Percentiles rank a stretch among this genome's conserved stretches.
These are phyloP conservation scores for Penicillium psychrofluorescens DNA, from an alignment of 495 filamentous ascomycete species.

Conservation along the genomic window DNA sequence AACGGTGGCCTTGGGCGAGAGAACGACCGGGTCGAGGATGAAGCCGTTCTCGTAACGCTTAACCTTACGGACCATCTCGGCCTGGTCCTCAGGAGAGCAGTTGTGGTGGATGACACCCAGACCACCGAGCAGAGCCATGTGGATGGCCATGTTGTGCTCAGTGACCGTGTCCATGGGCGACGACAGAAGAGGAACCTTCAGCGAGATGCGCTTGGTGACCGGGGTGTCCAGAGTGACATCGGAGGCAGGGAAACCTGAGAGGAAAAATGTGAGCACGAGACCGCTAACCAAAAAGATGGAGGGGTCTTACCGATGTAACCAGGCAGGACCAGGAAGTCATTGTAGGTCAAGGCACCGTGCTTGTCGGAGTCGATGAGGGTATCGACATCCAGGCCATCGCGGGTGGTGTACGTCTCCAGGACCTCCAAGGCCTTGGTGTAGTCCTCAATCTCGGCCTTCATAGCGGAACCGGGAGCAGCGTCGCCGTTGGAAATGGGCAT, in stretches of 20 bases:
- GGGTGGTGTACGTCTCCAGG: constrained; percentile 60
- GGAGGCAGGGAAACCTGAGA: constrained; percentile 75
- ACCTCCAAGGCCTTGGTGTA: constrained; percentile 67
- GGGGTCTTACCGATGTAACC: constrained; percentile 54
- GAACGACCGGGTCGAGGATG: constrained; percentile 92
- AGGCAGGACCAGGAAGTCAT: constrained; percentile 63
- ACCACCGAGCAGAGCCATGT: constrained; percentile 95
- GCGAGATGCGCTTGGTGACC: constrained; percentile 83
- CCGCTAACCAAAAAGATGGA: constrained; percentile 5
- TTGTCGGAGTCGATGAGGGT: constrained; percentile 79
- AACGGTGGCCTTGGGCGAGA: constrained; percentile 80
- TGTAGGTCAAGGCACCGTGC: constrained; percentile 84
- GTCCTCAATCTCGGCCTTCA: constrained; percentile 46
- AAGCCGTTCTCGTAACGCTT: constrained; percentile 99
- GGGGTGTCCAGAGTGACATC: constrained; percentile 84
- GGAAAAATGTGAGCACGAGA: constrained; percentile 29
- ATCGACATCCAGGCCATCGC: constrained; percentile 79
- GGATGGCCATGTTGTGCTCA: constrained; percentile 97
- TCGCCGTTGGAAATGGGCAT: constrained; percentile 71
- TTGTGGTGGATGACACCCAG: constrained; percentile 99
- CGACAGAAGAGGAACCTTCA: constrained; percentile 92
- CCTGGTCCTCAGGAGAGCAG: constrained; percentile 89
- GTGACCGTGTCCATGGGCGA: constrained; percentile 99
- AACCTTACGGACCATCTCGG: constrained; percentile 98
- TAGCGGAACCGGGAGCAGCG: constrained; percentile 29